These are phyloP conservation scores for Globisporangium mamillatum DNA, from an alignment of 352 stramenopile genomes.

Conservation along the genomic window DNA sequence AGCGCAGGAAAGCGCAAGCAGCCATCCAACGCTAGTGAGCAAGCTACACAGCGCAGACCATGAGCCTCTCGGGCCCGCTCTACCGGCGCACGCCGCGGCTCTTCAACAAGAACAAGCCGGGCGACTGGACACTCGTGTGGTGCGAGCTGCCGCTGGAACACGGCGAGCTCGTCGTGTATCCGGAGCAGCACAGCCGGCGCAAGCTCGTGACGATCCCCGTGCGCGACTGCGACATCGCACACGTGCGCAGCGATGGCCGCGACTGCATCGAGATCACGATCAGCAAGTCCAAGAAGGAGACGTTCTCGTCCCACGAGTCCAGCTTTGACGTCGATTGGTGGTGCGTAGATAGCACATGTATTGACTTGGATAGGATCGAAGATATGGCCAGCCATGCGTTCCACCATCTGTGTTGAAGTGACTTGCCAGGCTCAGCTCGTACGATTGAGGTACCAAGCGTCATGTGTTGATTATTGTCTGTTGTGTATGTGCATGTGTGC, in stretches of 20 bases:
- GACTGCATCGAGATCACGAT: constrained; percentile 81
- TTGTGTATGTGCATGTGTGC: neutral
- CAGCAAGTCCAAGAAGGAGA: constrained; percentile 73
- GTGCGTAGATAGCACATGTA: constrained; percentile 26
- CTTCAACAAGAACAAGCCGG: constrained; percentile 67
- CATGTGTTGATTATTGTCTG: neutral
- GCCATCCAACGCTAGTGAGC: constrained; percentile 1
- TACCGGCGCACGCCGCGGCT: constrained; percentile 70
- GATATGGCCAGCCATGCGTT: neutral
- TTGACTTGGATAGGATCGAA: neutral
- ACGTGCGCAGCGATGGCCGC: constrained; percentile 78
- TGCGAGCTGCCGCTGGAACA: constrained; percentile 60
- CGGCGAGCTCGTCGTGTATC: constrained; percentile 64
- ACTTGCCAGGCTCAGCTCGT: neutral
- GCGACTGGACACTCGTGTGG: constrained; percentile 80
- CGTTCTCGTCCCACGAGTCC: constrained; percentile 78
- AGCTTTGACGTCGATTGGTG: constrained; percentile 88
- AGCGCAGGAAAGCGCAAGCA: neutral
- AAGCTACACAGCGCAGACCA: constrained; percentile 9
- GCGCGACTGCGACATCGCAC: constrained; percentile 66
- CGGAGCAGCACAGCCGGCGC: constrained; percentile 55
- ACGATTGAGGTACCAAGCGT: neutral
- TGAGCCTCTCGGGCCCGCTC: constrained; percentile 67
- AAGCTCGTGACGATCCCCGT: constrained; percentile 51
- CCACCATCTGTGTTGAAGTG: neutral